These are phyloP conservation scores for Ceratobasidium sp. DNA, from an alignment of 1,284 basidiomycete species.

Conservation along the genomic window DNA sequence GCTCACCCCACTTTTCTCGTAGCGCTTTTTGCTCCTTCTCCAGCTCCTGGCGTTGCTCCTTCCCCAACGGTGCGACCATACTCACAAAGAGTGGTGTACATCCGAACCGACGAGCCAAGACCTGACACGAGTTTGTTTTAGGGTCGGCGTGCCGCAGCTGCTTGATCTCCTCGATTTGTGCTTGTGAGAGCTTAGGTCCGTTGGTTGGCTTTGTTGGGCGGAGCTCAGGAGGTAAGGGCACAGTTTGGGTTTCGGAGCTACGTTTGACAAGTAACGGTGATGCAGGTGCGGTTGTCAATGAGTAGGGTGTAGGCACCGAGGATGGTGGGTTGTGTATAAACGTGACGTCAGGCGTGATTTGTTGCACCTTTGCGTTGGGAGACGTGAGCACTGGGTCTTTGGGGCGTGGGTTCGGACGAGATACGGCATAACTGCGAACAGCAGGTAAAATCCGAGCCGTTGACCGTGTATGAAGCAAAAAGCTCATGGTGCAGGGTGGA, in stretches of 20 bases:
- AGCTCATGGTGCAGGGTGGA: constrained; percentile 16
- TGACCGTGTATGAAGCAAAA: neutral
- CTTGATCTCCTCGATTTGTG: constrained; percentile 69
- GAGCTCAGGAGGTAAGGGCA: constrained; percentile 64
- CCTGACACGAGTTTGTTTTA: constrained; percentile 63
- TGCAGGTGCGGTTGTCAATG: constrained; percentile 72
- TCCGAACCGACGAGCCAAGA: constrained; percentile 70
- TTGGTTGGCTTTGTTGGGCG: constrained; percentile 57
- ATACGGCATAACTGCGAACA: constrained; percentile 37
- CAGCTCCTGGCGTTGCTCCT: constrained; percentile 59
- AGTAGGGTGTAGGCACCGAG: constrained; percentile 75
- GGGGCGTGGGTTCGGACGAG: constrained; percentile 48
- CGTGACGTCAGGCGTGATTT: constrained; percentile 70
- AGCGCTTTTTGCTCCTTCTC: constrained; percentile 60
- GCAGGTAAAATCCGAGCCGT: neutral
- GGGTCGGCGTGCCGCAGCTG: constrained; percentile 69
- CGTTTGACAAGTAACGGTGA: constrained; percentile 71
- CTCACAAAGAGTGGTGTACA: constrained; percentile 70
- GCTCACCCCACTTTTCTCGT: constrained; percentile 71
- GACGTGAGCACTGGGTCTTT: constrained; percentile 72
- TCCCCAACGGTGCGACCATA: constrained; percentile 68
- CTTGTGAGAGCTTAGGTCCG: constrained; percentile 63
- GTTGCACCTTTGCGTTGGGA: constrained; percentile 68
- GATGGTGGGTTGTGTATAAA: constrained; percentile 85
- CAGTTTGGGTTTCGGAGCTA: constrained; percentile 51